A percentile compares a stretch with the other conserved stretches of the same genome.
Evolutionary conservation across 768 basidiomycete genomes (phyloP).

Genomic region (Auriscalpium vulgare): DNA sequence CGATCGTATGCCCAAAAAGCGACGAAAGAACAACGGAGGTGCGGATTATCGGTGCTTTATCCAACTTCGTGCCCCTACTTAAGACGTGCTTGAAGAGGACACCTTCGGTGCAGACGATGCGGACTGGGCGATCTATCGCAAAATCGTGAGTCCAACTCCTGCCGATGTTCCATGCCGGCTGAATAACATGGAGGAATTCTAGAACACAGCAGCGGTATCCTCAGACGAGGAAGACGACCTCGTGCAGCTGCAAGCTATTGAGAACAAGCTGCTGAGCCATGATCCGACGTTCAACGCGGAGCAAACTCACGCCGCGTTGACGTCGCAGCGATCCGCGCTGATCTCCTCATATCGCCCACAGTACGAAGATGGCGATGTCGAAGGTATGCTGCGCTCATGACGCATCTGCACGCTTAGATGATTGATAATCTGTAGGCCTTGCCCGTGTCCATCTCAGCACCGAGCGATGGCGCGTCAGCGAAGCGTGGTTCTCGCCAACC

Average conservation of each 20-base stretch:
- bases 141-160: constrained; percentile 56
- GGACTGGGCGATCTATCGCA: constrained; percentile 96
- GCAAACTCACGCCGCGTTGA: constrained; percentile 74
- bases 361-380: constrained; percentile 69
- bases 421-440: constrained; percentile 31
- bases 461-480: constrained; percentile 86
- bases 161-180: neutral
- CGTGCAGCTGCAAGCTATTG: constrained; percentile 60
- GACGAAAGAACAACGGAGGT: constrained; percentile 79
- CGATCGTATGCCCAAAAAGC: constrained; percentile 74
- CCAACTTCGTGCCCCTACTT: neutral
- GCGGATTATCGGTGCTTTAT: constrained; percentile 14
- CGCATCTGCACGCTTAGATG: neutral
- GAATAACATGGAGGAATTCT: neutral
- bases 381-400: constrained; percentile 31
- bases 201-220: constrained; percentile 66
- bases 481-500: constrained; percentile 86
- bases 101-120: constrained; percentile 91
- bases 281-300: constrained; percentile 80
- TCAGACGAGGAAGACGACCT: constrained; percentile 90
- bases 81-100: constrained; percentile 50
- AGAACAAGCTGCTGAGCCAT: constrained; percentile 69
- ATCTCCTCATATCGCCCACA: constrained; percentile 78
- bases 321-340: constrained; percentile 74
- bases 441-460: constrained; percentile 83